Evolutionary conservation across 2,329 filamentous ascomycete species (phyloP).

Genomic region (Fusarium sp.): DNA sequence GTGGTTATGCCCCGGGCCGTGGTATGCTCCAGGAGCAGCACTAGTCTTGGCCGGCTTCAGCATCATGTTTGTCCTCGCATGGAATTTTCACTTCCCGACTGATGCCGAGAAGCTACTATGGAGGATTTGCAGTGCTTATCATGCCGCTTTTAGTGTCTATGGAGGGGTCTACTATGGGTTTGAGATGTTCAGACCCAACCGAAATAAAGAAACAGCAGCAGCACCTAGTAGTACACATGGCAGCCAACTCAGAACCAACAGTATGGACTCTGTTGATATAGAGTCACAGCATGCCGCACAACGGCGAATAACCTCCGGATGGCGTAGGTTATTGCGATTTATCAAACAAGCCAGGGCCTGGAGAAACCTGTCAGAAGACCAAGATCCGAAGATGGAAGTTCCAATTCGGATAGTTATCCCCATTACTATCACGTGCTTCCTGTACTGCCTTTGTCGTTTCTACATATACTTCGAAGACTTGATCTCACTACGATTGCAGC

Average conservation of each 20-base stretch:
- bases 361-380: background rate
- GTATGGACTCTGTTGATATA: background rate
- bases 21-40: background rate
- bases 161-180: background rate
- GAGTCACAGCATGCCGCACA: background rate
- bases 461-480: background rate
- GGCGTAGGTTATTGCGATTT: background rate
- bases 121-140: background rate
- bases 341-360: background rate
- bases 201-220: background rate
- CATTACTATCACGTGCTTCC: background rate
- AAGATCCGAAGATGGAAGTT: background rate
- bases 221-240: no score
- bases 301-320: background rate
- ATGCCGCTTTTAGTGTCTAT: background rate
- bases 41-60: background rate
- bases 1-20: background rate
- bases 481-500: background rate
- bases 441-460: background rate
- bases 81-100: background rate
- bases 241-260: background rate
- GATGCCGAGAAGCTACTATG: background rate
- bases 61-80: background rate
- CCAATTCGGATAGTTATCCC: background rate
- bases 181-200: background rate